Conservation (phyloP, 164 flowering plant species). For the Vitis amurensis region DNA sequence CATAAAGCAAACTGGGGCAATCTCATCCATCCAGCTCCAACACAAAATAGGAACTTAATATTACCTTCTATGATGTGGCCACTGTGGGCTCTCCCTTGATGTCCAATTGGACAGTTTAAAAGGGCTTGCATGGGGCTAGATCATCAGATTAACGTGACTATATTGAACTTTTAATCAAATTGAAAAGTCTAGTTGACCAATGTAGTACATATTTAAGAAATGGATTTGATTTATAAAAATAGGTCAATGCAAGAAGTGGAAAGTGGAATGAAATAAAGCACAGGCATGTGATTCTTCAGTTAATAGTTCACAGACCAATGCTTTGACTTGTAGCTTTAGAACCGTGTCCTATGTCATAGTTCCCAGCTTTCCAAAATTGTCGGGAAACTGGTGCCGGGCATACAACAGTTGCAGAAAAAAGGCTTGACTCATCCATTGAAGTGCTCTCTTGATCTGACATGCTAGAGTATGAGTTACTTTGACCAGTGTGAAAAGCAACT, state of each 20-base stretch:
- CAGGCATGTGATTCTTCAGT: not conserved
- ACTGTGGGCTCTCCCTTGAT: not conserved
- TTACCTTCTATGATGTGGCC: not conserved
- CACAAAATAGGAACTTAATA: not conserved
- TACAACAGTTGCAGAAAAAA: not conserved
- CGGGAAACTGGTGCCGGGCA: slow-evolving; percentile 9
- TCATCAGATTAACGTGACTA: not conserved
- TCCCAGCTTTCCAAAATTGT: slow-evolving; percentile 18
- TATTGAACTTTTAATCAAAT: not conserved
- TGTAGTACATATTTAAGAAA: not conserved
- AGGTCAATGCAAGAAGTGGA: slow-evolving; percentile 2
- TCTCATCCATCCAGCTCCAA: too few species aligned
- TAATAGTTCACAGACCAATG: not conserved
- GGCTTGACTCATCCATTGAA: slow-evolving; percentile 5
- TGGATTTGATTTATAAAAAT: not conserved
- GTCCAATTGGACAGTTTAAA: not conserved
- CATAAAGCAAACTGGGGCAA: too few species aligned
- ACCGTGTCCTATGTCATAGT: not conserved
- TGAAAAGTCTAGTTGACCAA: not conserved
- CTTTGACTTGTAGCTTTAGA: slow-evolving; percentile 4
- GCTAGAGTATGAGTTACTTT: not conserved
- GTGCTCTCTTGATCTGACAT: slow-evolving; percentile 1
- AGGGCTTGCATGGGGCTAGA: not conserved
- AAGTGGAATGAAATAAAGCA: not conserved
- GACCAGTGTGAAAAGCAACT: not conserved